phyloP scores from a whole-genome alignment of 495 filamentous ascomycete species.

The Penicillium coprophilum region DNA sequence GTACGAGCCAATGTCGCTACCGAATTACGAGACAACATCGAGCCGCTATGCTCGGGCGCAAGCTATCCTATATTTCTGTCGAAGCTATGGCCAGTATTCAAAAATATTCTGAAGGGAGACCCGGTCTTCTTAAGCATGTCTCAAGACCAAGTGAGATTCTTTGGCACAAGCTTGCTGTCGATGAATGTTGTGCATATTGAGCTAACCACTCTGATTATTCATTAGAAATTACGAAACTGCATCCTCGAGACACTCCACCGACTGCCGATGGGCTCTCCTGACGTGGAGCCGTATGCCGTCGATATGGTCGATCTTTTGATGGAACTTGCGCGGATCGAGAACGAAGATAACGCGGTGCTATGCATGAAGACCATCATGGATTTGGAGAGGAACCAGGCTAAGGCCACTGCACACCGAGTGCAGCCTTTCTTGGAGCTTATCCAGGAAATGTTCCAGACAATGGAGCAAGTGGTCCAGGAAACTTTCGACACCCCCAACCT shows the following conservation, averaged over 20 bases:
- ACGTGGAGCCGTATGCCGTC: slow-evolving; percentile 83
- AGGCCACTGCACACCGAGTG: slow-evolving; percentile 73
- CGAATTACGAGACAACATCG: slow-evolving; percentile 81
- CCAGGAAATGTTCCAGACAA: slow-evolving; percentile 89
- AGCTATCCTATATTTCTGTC: slow-evolving; percentile 75
- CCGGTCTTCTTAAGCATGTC: slow-evolving; percentile 90
- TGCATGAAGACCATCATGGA: slow-evolving; percentile 99
- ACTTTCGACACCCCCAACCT: slow-evolving; percentile 78
- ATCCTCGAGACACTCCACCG: slow-evolving; percentile 93
- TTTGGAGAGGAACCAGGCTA: slow-evolving; percentile 86
- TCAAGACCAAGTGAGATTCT: slow-evolving; percentile 67
- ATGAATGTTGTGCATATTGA: neutral
- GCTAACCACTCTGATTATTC: slow-evolving; percentile 17
- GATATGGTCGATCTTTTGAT: slow-evolving; percentile 87
- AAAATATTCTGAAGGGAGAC: slow-evolving; percentile 77
- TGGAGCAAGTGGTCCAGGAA: slow-evolving; percentile 90
- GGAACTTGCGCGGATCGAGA: slow-evolving; percentile 82
- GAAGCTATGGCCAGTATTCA: slow-evolving; percentile 86
- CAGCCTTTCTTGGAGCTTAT: slow-evolving; percentile 91
- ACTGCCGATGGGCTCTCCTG: slow-evolving; percentile 75
- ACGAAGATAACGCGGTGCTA: slow-evolving; percentile 96
- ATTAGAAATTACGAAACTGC: slow-evolving; percentile 82
- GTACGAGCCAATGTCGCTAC: slow-evolving; percentile 72
- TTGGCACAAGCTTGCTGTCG: slow-evolving; percentile 1
- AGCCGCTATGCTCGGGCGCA: slow-evolving; percentile 62